A percentile compares a stretch with the other conserved stretches of the same genome.
phyloP scores from a whole-genome alignment of 1,284 basidiomycete species.

The Taiwanofungus camphoratus region DNA sequence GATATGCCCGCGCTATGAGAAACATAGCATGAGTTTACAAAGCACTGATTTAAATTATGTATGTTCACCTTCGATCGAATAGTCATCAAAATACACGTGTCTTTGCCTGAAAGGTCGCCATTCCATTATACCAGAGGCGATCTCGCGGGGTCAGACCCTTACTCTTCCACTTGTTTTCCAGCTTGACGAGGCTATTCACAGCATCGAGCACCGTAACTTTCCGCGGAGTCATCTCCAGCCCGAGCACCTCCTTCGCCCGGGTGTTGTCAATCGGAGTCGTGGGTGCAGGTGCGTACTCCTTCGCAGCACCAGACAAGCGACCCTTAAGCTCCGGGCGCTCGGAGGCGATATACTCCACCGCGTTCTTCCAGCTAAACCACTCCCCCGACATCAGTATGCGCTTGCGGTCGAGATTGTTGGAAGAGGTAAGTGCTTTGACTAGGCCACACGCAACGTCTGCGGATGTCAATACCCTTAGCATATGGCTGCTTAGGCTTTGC shows the following conservation, averaged over 20 bases:
- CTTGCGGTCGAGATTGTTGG: conserved; percentile 14
- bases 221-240: conserved; percentile 17
- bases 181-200: conserved; percentile 17
- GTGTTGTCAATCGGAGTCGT: conserved; percentile 13
- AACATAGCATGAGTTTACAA: no score
- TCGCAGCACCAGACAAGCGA: conserved; percentile 11
- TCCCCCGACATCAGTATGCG: conserved; percentile 21
- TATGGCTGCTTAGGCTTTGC: no score
- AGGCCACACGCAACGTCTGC: conserved; percentile 23
- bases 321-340: conserved; percentile 21
- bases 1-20: no score
- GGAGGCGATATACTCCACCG: conserved; percentile 15
- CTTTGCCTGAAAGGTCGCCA: no score
- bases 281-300: conserved; percentile 5
- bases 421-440: conserved; percentile 17
- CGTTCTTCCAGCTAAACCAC: conserved; percentile 17
- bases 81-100: no score
- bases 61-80: no score
- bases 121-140: not conserved
- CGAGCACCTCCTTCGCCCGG: conserved; percentile 18
- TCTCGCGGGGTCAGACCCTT: conserved; percentile 8
- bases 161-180: conserved; percentile 20
- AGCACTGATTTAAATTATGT: no score
- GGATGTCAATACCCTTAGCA: conserved; percentile 22
- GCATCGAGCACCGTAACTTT: conserved; percentile 19